These are phyloP conservation scores for Monilinia laxa DNA, from an alignment of 2,329 filamentous ascomycete genomes.

Conservation along the genomic window DNA sequence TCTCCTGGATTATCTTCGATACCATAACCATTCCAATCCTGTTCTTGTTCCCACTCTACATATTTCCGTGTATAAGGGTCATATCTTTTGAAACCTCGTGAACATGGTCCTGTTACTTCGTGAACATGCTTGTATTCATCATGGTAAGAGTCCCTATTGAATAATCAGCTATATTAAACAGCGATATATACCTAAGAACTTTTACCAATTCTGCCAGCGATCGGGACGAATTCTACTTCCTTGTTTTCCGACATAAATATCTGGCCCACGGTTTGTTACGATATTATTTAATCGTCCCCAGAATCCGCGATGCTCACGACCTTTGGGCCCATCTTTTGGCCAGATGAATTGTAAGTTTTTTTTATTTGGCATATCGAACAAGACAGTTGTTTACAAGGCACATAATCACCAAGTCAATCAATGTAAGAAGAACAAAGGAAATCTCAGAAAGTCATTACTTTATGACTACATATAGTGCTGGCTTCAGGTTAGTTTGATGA, in stretches of 20 bases:
- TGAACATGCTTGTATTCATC: constrained; percentile 9
- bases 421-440: not conserved
- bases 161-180: not conserved
- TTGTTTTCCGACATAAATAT: constrained; percentile 42
- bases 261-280: constrained; percentile 44
- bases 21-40: constrained; percentile 30
- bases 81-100: constrained; percentile 32
- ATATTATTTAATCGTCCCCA: constrained; percentile 41
- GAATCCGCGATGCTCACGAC: constrained; percentile 34
- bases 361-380: constrained; percentile 10
- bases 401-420: not conserved
- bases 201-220: constrained; percentile 39
- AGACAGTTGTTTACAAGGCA: not conserved
- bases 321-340: constrained; percentile 38
- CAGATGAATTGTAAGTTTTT: constrained; percentile 35
- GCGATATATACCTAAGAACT: not conserved
- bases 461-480: constrained; percentile 15
- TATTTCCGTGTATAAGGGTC: constrained; percentile 37
- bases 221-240: constrained; percentile 32
- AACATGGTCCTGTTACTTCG: constrained; percentile 22
- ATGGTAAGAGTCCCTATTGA: constrained; percentile 38
- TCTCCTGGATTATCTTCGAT: constrained; percentile 21
- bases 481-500: not conserved
- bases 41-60: constrained; percentile 29
- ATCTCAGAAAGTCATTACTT: not conserved